phyloP scores from a whole-genome alignment of 2,329 filamentous ascomycete species.

The Trichoderma endophyticum region DNA sequence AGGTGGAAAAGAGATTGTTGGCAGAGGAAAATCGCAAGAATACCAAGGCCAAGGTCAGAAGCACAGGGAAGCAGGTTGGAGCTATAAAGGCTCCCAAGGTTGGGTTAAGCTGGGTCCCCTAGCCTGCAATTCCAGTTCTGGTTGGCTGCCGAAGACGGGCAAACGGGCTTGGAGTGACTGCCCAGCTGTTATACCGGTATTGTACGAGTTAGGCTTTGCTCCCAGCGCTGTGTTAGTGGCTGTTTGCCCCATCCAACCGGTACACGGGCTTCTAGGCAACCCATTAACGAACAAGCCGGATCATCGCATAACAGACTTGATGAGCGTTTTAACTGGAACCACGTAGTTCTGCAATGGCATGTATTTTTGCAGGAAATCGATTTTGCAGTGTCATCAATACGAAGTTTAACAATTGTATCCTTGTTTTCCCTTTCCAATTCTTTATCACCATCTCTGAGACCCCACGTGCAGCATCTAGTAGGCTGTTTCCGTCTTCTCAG shows the following conservation, averaged over 20 bases:
- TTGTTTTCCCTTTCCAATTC: background rate
- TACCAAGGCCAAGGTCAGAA: background rate
- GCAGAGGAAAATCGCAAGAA: background rate
- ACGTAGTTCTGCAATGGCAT: background rate
- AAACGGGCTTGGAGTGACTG: background rate
- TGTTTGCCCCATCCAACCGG: background rate
- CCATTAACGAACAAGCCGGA: background rate
- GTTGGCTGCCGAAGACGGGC: constrained; percentile 12
- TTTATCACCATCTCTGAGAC: background rate
- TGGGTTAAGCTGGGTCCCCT: background rate
- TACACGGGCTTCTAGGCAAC: background rate
- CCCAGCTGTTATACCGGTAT: too few species aligned
- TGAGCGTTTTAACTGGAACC: background rate
- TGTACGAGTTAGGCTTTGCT: background rate
- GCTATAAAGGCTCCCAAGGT: constrained; percentile 9
- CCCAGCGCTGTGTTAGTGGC: background rate
- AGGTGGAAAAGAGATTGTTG: background rate
- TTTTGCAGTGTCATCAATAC: background rate
- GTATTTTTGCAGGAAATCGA: background rate
- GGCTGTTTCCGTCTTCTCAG: background rate
- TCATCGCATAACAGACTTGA: background rate
- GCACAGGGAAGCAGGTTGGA: constrained; percentile 4
- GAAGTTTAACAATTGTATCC: background rate
- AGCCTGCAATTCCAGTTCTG: background rate
- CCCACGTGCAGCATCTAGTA: background rate